phyloP scores from a whole-genome alignment of 306 rosid species.

The Fragaria ananassa region DNA sequence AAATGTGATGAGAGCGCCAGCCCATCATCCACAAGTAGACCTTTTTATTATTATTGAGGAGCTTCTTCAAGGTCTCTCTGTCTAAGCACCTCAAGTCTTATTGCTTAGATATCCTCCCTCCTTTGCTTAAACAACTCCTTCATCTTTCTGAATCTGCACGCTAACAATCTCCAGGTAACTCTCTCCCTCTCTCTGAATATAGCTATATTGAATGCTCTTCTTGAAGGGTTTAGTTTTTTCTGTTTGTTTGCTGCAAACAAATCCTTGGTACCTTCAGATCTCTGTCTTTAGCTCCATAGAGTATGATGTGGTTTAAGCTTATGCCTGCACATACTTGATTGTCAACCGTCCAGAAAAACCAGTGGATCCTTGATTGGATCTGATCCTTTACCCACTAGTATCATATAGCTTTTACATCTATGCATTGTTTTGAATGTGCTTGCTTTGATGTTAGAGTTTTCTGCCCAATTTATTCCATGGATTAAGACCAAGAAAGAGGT shows the following conservation, averaged over 20 bases:
- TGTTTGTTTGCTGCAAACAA: background rate
- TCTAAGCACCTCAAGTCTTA: background rate
- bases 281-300: background rate
- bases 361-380: background rate
- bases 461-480: background rate
- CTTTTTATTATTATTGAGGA: conserved; percentile 14
- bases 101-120: background rate
- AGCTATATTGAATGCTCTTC: background rate
- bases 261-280: background rate
- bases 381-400: background rate
- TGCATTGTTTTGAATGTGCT: background rate
- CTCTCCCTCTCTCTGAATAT: background rate
- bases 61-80: conserved; percentile 16
- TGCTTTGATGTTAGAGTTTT: background rate
- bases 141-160: conserved; percentile 9
- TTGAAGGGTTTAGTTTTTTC: background rate
- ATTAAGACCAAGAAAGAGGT: background rate
- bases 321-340: background rate
- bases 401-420: background rate
- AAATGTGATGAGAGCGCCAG: conserved; percentile 35
- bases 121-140: background rate
- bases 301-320: background rate
- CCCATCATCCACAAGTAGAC: conserved; percentile 36
- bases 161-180: conserved; percentile 34
- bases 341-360: background rate